phyloP scores from a whole-genome alignment of 805 yeast species.

The Starmera pachycereana region DNA sequence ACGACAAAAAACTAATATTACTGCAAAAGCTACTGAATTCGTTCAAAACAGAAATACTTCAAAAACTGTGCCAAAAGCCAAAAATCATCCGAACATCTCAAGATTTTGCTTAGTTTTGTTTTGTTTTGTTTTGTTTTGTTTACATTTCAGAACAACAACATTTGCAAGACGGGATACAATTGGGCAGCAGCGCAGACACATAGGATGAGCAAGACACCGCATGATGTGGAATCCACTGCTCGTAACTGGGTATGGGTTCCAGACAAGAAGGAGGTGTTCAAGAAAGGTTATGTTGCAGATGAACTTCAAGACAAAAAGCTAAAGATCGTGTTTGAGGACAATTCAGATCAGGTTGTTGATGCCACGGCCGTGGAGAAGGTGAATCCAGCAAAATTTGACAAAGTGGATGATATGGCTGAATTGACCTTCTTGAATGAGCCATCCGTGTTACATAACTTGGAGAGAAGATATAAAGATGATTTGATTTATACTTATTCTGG shows the following conservation, averaged over 20 bases:
- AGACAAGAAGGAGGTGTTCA: slow-evolving; percentile 43
- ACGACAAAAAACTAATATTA: no score
- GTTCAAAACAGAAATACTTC: no score
- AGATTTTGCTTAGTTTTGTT: no score
- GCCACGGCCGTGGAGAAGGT: slow-evolving; percentile 47
- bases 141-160: background rate
- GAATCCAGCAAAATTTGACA: slow-evolving; percentile 85
- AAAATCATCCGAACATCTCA: no score
- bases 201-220: background rate
- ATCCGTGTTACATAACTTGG: slow-evolving; percentile 79
- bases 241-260: slow-evolving; percentile 70
- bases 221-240: slow-evolving; percentile 3
- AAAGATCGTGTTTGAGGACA: slow-evolving; percentile 31
- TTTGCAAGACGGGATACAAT: background rate
- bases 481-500: slow-evolving; percentile 92
- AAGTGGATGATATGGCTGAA: slow-evolving; percentile 92
- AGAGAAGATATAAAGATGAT: slow-evolving; percentile 67
- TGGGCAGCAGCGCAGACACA: background rate
- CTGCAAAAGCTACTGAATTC: no score
- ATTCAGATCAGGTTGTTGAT: slow-evolving; percentile 28
- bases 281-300: slow-evolving; percentile 48
- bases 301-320: slow-evolving; percentile 25
- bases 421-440: slow-evolving; percentile 92
- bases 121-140: background rate
- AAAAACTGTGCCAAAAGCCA: background rate